A percentile compares a stretch with the other conserved stretches of the same genome.
These are phyloP conservation scores for Candida freyschussii DNA, from an alignment of 1,139 yeast species.

Conservation along the genomic window DNA sequence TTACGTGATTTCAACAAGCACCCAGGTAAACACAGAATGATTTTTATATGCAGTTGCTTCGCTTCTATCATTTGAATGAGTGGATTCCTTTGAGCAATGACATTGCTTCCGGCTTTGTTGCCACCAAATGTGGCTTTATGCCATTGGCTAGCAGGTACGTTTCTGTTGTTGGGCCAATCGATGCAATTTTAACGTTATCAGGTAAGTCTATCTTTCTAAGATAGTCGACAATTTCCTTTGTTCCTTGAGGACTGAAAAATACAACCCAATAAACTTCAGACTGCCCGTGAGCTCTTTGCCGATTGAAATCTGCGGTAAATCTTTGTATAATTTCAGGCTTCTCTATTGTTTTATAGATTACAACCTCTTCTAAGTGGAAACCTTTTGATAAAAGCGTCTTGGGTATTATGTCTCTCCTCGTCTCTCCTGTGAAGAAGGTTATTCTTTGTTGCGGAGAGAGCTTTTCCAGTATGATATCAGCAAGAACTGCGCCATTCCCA, in stretches of 20 bases:
- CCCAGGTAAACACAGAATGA: too few species aligned
- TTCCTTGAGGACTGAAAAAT: slow-evolving; percentile 90
- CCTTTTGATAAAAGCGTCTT: slow-evolving; percentile 43
- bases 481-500: slow-evolving; percentile 73
- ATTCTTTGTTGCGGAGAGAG: slow-evolving; percentile 29
- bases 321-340: slow-evolving; percentile 38
- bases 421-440: slow-evolving; percentile 84
- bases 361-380: slow-evolving; percentile 52
- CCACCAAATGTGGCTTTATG: slow-evolving; percentile 57
- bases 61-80: background rate
- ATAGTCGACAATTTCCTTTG: slow-evolving; percentile 52
- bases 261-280: slow-evolving; percentile 55
- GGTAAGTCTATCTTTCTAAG: slow-evolving; percentile 27
- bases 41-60: too few species aligned
- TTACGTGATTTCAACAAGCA: slow-evolving; percentile 63
- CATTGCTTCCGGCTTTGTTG: slow-evolving; percentile 67
- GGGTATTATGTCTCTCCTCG: slow-evolving; percentile 79
- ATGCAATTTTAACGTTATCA: slow-evolving; percentile 49
- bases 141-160: slow-evolving; percentile 50
- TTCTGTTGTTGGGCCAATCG: slow-evolving; percentile 93
- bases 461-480: slow-evolving; percentile 56
- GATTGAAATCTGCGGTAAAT: slow-evolving; percentile 30
- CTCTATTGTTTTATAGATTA: slow-evolving; percentile 64
- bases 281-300: slow-evolving; percentile 6
- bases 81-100: slow-evolving; percentile 43